Percentiles rank a stretch among this genome's conserved stretches.
Evolutionary conservation across 805 yeast genomes (phyloP).

Genomic region (baker's yeast (Saccharomyces cerevisiae)): DNA sequence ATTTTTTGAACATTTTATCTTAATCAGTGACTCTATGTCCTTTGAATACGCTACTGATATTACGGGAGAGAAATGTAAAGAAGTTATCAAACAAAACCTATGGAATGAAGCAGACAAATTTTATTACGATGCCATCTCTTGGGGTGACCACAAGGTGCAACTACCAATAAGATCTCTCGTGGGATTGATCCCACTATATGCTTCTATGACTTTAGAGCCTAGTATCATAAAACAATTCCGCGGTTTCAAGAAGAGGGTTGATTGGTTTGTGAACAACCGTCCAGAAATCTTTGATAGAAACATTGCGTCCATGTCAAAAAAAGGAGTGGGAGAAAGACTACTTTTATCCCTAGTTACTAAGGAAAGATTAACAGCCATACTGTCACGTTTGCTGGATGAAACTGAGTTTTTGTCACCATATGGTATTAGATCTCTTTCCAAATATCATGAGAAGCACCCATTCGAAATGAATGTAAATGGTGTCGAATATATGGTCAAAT

Average conservation of each 20-base stretch:
- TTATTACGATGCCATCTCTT: constrained; percentile 82
- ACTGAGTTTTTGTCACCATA: constrained; percentile 75
- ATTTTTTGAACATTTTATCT: constrained; percentile 84
- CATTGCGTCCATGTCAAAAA: constrained; percentile 74
- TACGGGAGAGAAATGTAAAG: constrained; percentile 33
- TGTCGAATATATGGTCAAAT: constrained; percentile 57
- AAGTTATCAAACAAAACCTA: constrained; percentile 49
- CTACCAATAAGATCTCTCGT: constrained; percentile 84
- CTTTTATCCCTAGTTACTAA: constrained; percentile 72
- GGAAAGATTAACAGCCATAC: constrained; percentile 67
- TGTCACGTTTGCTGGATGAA: constrained; percentile 77
- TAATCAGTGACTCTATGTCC: constrained; percentile 93
- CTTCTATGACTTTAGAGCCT: constrained; percentile 81
- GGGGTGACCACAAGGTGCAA: constrained; percentile 62
- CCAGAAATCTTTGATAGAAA: constrained; percentile 67
- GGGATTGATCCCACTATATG: constrained; percentile 86
- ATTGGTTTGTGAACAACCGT: constrained; percentile 74
- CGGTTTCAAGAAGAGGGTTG: constrained; percentile 69
- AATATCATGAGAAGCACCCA: constrained; percentile 78
- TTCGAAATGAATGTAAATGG: constrained; percentile 81
- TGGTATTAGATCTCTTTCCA: constrained; percentile 84
- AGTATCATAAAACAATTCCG: constrained; percentile 72
- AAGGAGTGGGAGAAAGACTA: constrained; percentile 79
- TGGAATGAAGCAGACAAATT: constrained; percentile 90
- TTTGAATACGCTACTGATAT: constrained; percentile 33